Base-by-base conservation (phyloP, 148 eudicot species). In the Vaccinium vitisidaea region DNA sequence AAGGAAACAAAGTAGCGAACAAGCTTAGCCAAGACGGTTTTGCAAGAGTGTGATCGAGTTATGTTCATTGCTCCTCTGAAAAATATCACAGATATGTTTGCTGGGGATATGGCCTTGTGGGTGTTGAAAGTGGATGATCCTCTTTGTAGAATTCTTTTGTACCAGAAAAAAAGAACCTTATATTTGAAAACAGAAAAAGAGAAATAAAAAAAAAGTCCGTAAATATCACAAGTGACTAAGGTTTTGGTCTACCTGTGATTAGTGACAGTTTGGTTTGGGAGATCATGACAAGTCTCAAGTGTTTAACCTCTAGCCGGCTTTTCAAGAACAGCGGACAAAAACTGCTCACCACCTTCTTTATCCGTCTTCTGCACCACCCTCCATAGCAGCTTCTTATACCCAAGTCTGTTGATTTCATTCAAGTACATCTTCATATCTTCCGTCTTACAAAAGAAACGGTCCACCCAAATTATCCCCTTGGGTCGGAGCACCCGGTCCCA, bases 401-500 rank as follows among this genome's bases (percentile, higher is more conserved):
- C 82, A 23, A 88, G 30, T 30, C 59, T 80, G 36, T 52, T 39
- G 55, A 85, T 83, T 49, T n/a, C 82, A 25, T 49, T 52, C 21
- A 83, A 63, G 48, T 80, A 85, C 54, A 71, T 18, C 55, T 85
- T 78, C 75, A 83, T 25, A 65, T 83, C 88, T 21, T 74, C 79
- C 52, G 76, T 85, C 56, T 83, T 76, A 56, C 90, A 85, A 67
- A 85, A 88, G 81, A 88, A 85, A 2, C 84, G 32, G 67, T 85
- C 90, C n/a, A 88, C 77, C 86, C 86, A 83, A 8, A 88, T 75
- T 2, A 88, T 39, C 4, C 90, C 88, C 21, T 65, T 67, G 27
- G 86, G 82, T 9, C 82, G 58, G 19, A 88, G 79, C 14, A 88
- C 87, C 0, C 89, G 75, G 67, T 85, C 90, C 86, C 86, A 85